phyloP scores from a whole-genome alignment of 352 stramenopile species.

The Globisporangium barbulae region DNA sequence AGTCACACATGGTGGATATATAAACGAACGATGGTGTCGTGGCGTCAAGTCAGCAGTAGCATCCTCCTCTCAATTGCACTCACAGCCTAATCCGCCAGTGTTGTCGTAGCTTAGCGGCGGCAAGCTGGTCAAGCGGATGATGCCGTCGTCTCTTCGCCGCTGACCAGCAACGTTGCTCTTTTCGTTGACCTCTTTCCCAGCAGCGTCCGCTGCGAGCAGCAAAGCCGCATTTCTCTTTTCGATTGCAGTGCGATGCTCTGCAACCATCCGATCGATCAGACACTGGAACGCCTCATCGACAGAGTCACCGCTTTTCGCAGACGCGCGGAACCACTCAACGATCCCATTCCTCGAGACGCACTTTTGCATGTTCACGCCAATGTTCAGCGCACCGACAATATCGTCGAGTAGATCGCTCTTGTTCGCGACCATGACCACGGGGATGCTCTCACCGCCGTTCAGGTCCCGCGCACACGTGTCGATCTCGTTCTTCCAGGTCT shows the following conservation, averaged over 20 bases:
- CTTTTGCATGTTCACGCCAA: constrained; percentile 85
- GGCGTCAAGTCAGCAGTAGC: not conserved
- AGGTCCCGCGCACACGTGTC: constrained; percentile 55
- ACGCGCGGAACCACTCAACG: constrained; percentile 74
- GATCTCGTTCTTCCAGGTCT: constrained; percentile 82
- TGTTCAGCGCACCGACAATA: constrained; percentile 57
- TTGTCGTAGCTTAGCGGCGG: constrained; percentile 18
- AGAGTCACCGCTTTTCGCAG: constrained; percentile 66
- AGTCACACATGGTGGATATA: not conserved
- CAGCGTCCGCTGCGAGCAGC: not conserved
- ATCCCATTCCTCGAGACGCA: constrained; percentile 71
- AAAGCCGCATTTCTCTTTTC: constrained; percentile 17
- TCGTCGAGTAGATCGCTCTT: constrained; percentile 83
- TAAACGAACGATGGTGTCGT: not conserved
- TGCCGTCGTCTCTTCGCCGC: constrained; percentile 18
- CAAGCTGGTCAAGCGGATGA: constrained; percentile 45
- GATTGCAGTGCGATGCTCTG: constrained; percentile 26
- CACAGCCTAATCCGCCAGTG: constrained; percentile 30
- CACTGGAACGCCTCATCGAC: constrained; percentile 60
- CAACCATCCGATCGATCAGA: constrained; percentile 60
- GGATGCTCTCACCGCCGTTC: constrained; percentile 42
- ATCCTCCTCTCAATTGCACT: constrained; percentile 30
- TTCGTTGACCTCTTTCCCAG: not conserved
- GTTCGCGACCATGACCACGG: constrained; percentile 83
- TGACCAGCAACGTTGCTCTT: not conserved